Evolutionary conservation across 345 rosid genomes (phyloP).

Genomic region (Combretum micranthum): DNA sequence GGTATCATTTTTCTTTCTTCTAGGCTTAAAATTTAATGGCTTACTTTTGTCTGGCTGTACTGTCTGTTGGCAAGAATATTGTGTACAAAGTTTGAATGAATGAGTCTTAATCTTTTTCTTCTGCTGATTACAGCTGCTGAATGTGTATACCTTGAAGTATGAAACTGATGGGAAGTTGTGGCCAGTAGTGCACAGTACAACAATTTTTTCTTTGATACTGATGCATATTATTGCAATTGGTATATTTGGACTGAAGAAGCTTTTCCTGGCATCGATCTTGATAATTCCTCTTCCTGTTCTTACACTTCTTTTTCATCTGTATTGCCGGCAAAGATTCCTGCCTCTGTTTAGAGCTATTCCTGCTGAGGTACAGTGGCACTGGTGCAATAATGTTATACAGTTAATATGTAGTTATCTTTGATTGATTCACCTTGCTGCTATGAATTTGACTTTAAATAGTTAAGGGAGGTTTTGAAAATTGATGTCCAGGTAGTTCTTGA

Average conservation of each 20-base stretch:
- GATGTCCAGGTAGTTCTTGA: no score
- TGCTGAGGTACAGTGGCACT: conserved; percentile 47
- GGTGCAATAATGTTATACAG: no score
- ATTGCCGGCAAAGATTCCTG: conserved; percentile 68
- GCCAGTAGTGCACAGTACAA: conserved; percentile 72
- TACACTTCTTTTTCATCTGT: conserved; percentile 63
- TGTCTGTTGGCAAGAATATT: no score
- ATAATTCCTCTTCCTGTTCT: conserved; percentile 73
- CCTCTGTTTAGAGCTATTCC: conserved; percentile 66
- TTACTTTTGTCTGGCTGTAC: no score
- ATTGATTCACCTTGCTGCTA: no score
- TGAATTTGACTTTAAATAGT: no score
- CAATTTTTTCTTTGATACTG: conserved; percentile 64
- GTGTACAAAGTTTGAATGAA: no score
- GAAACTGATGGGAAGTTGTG: conserved; percentile 75
- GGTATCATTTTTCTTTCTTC: no score
- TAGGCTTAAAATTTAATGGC: no score
- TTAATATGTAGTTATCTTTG: no score
- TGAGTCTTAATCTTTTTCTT: not conserved
- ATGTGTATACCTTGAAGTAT: conserved; percentile 68
- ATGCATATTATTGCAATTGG: conserved; percentile 90
- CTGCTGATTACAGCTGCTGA: conserved; percentile 48
- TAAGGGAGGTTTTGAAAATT: no score
- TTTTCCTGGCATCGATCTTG: conserved; percentile 69
- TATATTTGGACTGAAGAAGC: conserved; percentile 70